Conservation (phyloP, 345 rosid species). For the Odontarrhena argentea region DNA sequence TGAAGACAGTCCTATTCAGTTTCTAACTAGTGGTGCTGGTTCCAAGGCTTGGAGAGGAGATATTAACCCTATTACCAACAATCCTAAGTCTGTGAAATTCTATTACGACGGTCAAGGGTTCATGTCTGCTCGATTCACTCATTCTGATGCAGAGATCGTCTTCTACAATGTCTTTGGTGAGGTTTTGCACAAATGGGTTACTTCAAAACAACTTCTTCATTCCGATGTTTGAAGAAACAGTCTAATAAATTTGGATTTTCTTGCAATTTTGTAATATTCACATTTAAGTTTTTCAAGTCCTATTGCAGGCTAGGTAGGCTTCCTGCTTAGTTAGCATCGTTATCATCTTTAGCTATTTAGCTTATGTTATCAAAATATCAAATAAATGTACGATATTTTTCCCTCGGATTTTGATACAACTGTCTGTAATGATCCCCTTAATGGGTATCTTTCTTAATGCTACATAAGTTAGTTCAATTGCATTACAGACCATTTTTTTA, state of each 20-base stretch:
- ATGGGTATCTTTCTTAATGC: conserved; percentile 33
- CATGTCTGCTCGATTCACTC: conserved; percentile 55
- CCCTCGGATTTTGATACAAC: conserved; percentile 1
- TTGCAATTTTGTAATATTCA: conserved; percentile 36
- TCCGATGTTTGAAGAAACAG: conserved; percentile 24
- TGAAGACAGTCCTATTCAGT: conserved; percentile 52
- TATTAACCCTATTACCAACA: conserved; percentile 40
- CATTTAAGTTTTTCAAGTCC: conserved; percentile 38
- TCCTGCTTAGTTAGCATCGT: conserved; percentile 36
- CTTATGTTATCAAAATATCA: conserved; percentile 26
- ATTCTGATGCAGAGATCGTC: conserved; percentile 45
- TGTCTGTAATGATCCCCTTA: conserved; percentile 37
- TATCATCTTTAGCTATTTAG: conserved; percentile 26
- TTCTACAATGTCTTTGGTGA: conserved; percentile 59
- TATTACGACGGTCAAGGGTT: conserved; percentile 70
- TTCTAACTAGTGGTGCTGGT: conserved; percentile 74
- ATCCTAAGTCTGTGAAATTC: conserved; percentile 46
- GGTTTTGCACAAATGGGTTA: conserved; percentile 48
- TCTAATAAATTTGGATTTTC: conserved; percentile 12
- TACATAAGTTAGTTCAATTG: conserved; percentile 36
- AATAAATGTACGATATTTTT: conserved; percentile 26
- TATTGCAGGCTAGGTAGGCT: conserved; percentile 43
- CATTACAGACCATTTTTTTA: conserved; percentile 42
- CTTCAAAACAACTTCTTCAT: conserved; percentile 40
- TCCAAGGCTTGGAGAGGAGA: conserved; percentile 77